These are phyloP conservation scores for Prunus fruticosa DNA, from an alignment of 306 rosid species.

Conservation along the genomic window DNA sequence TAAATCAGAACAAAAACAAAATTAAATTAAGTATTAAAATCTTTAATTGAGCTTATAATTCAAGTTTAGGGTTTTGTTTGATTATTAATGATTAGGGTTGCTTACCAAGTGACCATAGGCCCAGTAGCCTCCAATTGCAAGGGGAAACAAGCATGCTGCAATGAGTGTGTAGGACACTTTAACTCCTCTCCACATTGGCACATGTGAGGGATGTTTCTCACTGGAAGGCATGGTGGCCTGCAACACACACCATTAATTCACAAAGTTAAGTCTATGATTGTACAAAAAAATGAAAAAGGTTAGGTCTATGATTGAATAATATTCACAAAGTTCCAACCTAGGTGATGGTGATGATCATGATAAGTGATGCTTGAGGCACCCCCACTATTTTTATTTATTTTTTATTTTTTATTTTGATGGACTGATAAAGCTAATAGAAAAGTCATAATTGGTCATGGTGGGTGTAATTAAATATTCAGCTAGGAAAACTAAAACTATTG, in stretches of 20 bases:
- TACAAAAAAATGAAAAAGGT: no score
- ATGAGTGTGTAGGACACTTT: slow-evolving; percentile 37
- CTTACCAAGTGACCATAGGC: slow-evolving; percentile 47
- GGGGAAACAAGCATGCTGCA: slow-evolving; percentile 45
- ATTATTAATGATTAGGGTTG: background rate
- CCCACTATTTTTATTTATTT: no score
- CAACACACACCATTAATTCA: background rate
- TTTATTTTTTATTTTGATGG: background rate
- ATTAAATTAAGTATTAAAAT: background rate
- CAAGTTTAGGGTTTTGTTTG: background rate
- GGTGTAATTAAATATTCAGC: background rate
- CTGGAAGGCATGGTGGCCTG: slow-evolving; percentile 65
- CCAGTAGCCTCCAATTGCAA: slow-evolving; percentile 59
- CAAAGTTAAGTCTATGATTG: slow-evolving; percentile 4
- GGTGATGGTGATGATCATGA: slow-evolving; percentile 10
- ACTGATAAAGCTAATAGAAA: background rate
- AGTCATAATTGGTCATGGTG: slow-evolving; percentile 11
- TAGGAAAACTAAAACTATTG: background rate
- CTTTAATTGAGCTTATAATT: background rate
- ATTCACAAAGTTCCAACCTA: background rate
- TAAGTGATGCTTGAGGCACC: background rate
- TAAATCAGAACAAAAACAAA: background rate
- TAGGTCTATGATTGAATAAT: background rate
- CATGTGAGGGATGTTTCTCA: slow-evolving; percentile 52
- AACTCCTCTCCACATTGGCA: slow-evolving; percentile 65